Evolutionary conservation across 345 rosid genomes (phyloP).

Genomic region (Moricandia arvensis): DNA sequence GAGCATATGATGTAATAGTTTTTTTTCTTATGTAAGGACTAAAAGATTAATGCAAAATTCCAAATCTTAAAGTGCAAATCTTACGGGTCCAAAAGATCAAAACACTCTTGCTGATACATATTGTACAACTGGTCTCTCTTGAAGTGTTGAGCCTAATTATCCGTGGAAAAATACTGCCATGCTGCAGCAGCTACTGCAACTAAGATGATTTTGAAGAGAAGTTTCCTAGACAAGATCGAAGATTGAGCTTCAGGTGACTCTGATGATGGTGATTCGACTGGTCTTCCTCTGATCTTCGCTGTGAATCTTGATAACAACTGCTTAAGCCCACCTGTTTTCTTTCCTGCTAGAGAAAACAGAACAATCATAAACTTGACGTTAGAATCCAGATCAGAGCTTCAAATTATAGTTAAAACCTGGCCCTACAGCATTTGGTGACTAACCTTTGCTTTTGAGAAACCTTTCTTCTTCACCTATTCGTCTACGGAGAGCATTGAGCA

Average conservation of each 20-base stretch:
- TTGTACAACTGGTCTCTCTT: conserved; percentile 22
- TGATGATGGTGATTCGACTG: conserved; percentile 32
- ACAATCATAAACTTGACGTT: background rate
- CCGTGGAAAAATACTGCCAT: conserved; percentile 60
- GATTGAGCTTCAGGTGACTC: conserved; percentile 24
- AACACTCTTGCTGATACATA: conserved; percentile 15
- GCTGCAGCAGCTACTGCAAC: conserved; percentile 63
- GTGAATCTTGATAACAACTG: conserved; percentile 47
- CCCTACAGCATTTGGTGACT: background rate
- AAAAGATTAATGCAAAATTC: conserved; percentile 8
- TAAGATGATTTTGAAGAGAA: conserved; percentile 51
- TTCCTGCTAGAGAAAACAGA: conserved; percentile 48
- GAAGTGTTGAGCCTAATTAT: conserved; percentile 20
- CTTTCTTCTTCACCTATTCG: conserved; percentile 82
- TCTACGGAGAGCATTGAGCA: conserved; percentile 78
- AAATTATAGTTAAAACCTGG: background rate
- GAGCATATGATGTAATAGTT: background rate
- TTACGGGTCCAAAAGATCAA: conserved; percentile 9
- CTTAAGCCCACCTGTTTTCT: conserved; percentile 41
- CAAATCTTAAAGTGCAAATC: background rate
- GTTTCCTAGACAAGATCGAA: conserved; percentile 45
- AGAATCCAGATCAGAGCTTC: background rate
- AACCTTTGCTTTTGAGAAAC: conserved; percentile 67
- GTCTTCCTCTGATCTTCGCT: conserved; percentile 62
- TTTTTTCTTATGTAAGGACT: background rate